These are phyloP conservation scores for Colletotrichum spinosum DNA, from an alignment of 2,329 filamentous ascomycete genomes.

Conservation along the genomic window DNA sequence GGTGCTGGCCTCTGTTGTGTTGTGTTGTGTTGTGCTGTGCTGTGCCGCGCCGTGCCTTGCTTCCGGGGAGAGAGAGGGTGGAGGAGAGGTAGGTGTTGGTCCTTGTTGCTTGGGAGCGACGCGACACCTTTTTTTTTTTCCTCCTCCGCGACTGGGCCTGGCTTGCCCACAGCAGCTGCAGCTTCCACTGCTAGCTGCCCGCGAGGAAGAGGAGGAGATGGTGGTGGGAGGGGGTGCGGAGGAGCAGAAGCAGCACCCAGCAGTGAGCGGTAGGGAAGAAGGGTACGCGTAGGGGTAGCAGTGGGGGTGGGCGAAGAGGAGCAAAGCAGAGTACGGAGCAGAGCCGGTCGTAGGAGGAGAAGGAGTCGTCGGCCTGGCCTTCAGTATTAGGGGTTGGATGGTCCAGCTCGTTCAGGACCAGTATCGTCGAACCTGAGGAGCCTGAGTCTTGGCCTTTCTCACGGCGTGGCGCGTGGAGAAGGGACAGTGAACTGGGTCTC, in stretches of 20 bases:
- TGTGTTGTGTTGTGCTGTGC: conserved; percentile 27
- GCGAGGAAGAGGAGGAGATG: conserved; percentile 25
- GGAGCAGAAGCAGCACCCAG: conserved; percentile 26
- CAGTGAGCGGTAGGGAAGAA: conserved; percentile 20
- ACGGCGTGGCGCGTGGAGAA: too few relatives aligned
- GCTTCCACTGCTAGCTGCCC: conserved; percentile 19
- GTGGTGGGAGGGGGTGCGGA: conserved; percentile 29
- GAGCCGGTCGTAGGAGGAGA: conserved; percentile 16
- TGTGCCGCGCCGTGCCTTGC: neutral
- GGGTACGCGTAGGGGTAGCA: conserved; percentile 31
- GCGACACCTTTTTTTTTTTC: conserved; percentile 13
- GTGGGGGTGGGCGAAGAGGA: conserved; percentile 30
- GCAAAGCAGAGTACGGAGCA: neutral
- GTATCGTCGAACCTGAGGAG: conserved; percentile 26
- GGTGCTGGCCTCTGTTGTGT: too few relatives aligned
- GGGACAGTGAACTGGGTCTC: too few relatives aligned
- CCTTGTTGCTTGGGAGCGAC: conserved; percentile 25
- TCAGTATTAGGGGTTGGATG: conserved; percentile 7
- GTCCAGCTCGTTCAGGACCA: conserved; percentile 1
- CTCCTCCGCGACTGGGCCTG: conserved; percentile 8
- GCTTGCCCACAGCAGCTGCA: conserved; percentile 21
- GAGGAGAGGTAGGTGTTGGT: conserved; percentile 10
- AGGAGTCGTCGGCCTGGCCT: conserved; percentile 15
- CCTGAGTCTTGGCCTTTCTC: conserved; percentile 6
- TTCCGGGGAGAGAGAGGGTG: neutral